Evolutionary conservation across 768 basidiomycete genomes (phyloP).

Genomic region (Candolleomyces efflorescens): DNA sequence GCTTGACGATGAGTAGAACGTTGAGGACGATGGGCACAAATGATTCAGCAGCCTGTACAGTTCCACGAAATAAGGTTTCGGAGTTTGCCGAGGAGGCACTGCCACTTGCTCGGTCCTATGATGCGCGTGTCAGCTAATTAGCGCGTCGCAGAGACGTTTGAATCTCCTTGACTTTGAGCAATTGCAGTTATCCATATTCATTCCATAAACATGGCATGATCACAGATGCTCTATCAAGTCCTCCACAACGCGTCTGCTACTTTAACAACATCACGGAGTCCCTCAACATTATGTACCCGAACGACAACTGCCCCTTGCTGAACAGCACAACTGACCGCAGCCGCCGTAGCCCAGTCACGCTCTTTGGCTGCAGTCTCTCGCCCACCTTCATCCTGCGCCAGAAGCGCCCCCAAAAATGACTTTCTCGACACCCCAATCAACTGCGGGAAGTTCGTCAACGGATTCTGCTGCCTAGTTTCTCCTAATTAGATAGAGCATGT

Average conservation of each 20-base stretch:
- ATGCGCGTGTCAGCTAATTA: too few relatives aligned
- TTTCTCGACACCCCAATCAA: slow-evolving; percentile 83
- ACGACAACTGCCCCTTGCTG: slow-evolving; percentile 71
- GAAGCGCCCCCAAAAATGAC: slow-evolving; percentile 71
- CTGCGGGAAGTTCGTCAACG: slow-evolving; percentile 53
- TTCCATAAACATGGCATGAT: too few relatives aligned
- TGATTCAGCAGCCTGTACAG: slow-evolving; percentile 38
- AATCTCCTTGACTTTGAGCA: too few relatives aligned
- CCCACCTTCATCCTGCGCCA: slow-evolving; percentile 47
- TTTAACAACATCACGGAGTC: slow-evolving; percentile 69
- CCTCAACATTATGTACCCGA: slow-evolving; percentile 76
- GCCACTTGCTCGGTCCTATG: background rate
- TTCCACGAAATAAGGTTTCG: slow-evolving; percentile 34
- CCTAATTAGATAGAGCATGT: slow-evolving; percentile 8
- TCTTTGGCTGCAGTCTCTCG: slow-evolving; percentile 59
- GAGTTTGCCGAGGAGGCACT: slow-evolving; percentile 11
- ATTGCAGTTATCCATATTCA: too few relatives aligned
- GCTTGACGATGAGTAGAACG: slow-evolving; percentile 48
- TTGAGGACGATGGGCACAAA: slow-evolving; percentile 24
- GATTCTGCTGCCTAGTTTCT: slow-evolving; percentile 32
- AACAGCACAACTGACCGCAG: slow-evolving; percentile 67
- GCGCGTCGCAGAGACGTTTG: too few relatives aligned
- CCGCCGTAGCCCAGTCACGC: slow-evolving; percentile 75
- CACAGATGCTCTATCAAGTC: background rate
- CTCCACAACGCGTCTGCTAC: slow-evolving; percentile 62